Base-by-base conservation (phyloP, 768 basidiomycete species). In the Serpula lacrymans region DNA sequence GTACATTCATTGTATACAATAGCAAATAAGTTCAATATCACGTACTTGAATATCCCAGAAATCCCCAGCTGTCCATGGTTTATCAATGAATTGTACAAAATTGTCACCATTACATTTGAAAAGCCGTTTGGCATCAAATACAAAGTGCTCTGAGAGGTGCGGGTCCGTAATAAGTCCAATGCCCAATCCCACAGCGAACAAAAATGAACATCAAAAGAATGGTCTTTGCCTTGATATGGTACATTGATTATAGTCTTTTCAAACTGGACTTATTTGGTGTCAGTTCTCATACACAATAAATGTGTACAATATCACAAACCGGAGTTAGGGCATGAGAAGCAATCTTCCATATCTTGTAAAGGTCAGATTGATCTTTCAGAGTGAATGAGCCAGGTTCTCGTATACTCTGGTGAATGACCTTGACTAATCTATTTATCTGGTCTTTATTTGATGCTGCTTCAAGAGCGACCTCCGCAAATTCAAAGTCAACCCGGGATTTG, bases 11-110 rank as follows among this genome's bases (percentile, higher is more conserved):
- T 39, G 3, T n/a, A n/a, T n/a, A n/a, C n/a, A n/a, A n/a, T n/a
- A n/a, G n/a, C n/a, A n/a, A n/a, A n/a, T n/a, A n/a, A n/a, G n/a
- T n/a, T 17, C 34, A 28, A 16, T 27, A 25, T 18, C n/a, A 41
- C 48, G 17, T 47, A 68, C 69, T 53, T 72, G 65, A 5, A 58
- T 45, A 7, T 65, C 47, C 67, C 66, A 70, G 18, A 55, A 68
- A 3, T 29, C 13, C 23, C 67, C 34, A 1, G 57, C 68, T 7
- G 64, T 67, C 59, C 66, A 68, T 4, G 68, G 67, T 32, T 72
- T 63, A 37, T 64, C 45, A 20, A 58, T 37, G 36, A 67, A 59
- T 0, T 55, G 45, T 7, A 58, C 47, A 37, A 58, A 69, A 1
- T 24, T 2, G 6, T 41, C 20, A n/a, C 53, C 58, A 46, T 64